Percentiles rank a stretch among this genome's conserved stretches.
Conservation (phyloP, 1,284 basidiomycete genomes). For the Rhodotorula glutinis region DNA sequence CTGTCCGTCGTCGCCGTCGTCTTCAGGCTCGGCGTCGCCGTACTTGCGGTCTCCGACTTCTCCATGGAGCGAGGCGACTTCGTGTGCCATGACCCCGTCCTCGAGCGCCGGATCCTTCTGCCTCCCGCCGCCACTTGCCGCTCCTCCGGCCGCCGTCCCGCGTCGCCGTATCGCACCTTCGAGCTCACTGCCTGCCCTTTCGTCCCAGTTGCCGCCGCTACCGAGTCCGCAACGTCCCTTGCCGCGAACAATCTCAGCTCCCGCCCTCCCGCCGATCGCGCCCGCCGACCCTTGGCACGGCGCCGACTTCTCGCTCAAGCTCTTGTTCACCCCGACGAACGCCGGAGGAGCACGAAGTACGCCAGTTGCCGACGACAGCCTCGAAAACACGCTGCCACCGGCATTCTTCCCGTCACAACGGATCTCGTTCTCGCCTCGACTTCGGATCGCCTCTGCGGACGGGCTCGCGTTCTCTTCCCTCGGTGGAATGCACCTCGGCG, state of each 20-base stretch:
- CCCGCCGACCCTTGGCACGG: slow-evolving; percentile 30
- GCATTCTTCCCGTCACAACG: slow-evolving; percentile 47
- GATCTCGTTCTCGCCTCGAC: slow-evolving; percentile 45
- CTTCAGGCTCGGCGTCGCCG: slow-evolving; percentile 46
- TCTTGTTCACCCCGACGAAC: slow-evolving; percentile 30
- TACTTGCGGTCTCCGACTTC: slow-evolving; percentile 53
- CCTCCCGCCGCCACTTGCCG: slow-evolving; percentile 13
- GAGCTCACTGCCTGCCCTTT: neutral
- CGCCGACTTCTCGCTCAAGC: slow-evolving; percentile 37
- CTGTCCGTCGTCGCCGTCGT: slow-evolving; percentile 52
- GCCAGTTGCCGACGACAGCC: neutral
- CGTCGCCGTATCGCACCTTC: slow-evolving; percentile 4
- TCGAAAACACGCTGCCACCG: slow-evolving; percentile 39
- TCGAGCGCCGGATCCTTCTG: slow-evolving; percentile 36
- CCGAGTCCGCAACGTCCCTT: slow-evolving; percentile 3
- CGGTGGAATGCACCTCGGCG: slow-evolving; percentile 46
- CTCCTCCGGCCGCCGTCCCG: slow-evolving; percentile 4
- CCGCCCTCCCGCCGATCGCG: neutral
- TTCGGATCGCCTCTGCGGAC: slow-evolving; percentile 38
- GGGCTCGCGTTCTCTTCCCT: slow-evolving; percentile 40
- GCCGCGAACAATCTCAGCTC: slow-evolving; percentile 7
- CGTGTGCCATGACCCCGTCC: slow-evolving; percentile 52
- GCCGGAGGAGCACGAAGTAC: neutral
- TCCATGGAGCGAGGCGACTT: slow-evolving; percentile 53
- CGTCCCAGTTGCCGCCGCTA: slow-evolving; percentile 4